Conservation (phyloP, 495 filamentous ascomycete species). For the Pyrenopolyporus hunteri region DNA sequence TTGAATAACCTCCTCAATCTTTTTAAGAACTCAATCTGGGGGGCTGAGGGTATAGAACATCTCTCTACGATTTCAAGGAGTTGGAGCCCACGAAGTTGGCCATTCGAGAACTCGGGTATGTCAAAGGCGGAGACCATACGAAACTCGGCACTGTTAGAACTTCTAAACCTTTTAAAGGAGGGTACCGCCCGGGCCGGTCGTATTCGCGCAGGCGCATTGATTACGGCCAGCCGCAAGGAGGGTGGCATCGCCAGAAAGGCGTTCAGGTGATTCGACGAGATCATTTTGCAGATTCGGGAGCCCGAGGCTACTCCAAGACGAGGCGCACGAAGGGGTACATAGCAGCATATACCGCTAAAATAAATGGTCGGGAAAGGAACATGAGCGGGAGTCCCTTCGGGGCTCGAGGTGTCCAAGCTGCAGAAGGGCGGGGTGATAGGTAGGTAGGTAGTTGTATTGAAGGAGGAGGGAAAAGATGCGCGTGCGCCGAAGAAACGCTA, state of each 20-base stretch:
- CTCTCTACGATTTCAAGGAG: no score
- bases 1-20: constrained; percentile 69
- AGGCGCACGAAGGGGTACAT: background rate
- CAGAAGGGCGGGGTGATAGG: no score
- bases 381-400: no score
- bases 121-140: constrained; percentile 29
- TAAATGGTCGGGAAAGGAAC: no score
- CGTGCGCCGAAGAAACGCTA: no score
- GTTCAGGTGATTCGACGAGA: constrained; percentile 19
- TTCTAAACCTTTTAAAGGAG: background rate
- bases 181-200: background rate
- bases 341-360: background rate
- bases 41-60: constrained; percentile 20
- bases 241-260: constrained; percentile 36
- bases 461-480: no score
- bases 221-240: constrained; percentile 31
- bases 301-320: no score
- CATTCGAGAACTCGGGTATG: constrained; percentile 36
- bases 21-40: no score
- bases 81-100: no score
- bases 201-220: constrained; percentile 21
- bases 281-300: constrained; percentile 6
- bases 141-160: constrained; percentile 7
- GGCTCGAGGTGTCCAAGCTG: no score
- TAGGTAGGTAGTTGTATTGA: no score